Percentiles rank a stretch among this genome's conserved stretches.
phyloP scores from a whole-genome alignment of 2,329 filamentous ascomycete species.

The Cladosporium sp. region DNA sequence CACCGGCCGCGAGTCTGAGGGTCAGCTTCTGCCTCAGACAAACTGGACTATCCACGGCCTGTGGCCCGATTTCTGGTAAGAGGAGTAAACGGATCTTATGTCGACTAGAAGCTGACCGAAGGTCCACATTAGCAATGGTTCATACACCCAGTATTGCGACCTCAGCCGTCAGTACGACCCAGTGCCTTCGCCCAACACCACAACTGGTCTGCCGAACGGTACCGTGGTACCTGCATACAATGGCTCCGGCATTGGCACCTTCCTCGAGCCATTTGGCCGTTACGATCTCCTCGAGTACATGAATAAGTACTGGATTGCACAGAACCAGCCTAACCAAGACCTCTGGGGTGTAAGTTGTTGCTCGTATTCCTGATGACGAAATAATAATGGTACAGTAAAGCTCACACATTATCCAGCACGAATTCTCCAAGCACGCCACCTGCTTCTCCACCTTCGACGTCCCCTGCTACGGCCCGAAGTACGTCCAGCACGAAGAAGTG shows the following conservation, averaged over 20 bases:
- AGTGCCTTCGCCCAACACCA: slow-evolving; percentile 55
- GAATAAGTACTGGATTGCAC: slow-evolving; percentile 62
- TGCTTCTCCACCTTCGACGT: slow-evolving; percentile 64
- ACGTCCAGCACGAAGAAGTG: slow-evolving; percentile 55
- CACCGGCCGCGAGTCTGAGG: slow-evolving; percentile 55
- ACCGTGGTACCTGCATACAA: slow-evolving; percentile 54
- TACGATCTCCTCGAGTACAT: slow-evolving; percentile 61
- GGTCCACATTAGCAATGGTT: slow-evolving; percentile 39
- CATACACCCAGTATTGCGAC: slow-evolving; percentile 66
- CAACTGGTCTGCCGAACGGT: slow-evolving; percentile 51
- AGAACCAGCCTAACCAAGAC: slow-evolving; percentile 51
- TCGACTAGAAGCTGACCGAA: neutral
- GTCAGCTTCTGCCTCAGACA: slow-evolving; percentile 55
- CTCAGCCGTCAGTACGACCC: slow-evolving; percentile 62
- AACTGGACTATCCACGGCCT: slow-evolving; percentile 59
- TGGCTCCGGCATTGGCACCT: slow-evolving; percentile 55
- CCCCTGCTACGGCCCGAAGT: slow-evolving; percentile 60
- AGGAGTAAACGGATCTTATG: too few relatives aligned
- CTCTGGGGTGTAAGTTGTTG: slow-evolving; percentile 51
- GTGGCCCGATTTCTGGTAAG: slow-evolving; percentile 50
- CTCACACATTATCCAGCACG: slow-evolving; percentile 40
- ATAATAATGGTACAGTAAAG: neutral
- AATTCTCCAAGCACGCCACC: slow-evolving; percentile 62
- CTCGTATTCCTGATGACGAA: neutral
- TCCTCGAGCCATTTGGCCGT: slow-evolving; percentile 55